Evolutionary conservation across 228 moss, liverwort and hornwort species (phyloP).

Genomic region (Sphagnum magellanicum): DNA sequence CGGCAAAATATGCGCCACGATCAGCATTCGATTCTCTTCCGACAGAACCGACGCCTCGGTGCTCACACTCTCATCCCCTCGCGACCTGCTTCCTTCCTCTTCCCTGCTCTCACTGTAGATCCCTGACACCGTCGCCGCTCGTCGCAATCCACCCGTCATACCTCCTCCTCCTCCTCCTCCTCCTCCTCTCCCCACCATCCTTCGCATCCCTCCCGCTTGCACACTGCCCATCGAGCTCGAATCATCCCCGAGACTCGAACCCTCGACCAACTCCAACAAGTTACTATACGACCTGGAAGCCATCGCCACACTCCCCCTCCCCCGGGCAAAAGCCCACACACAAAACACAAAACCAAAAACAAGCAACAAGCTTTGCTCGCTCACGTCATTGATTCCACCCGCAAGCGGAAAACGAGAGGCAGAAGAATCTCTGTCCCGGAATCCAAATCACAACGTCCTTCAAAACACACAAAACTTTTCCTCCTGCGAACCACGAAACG

Average conservation of each 20-base stretch:
- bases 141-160: slow-evolving; percentile 12
- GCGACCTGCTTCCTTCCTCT: slow-evolving; percentile 10
- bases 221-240: slow-evolving; percentile 6
- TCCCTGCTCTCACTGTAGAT: slow-evolving; percentile 10
- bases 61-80: slow-evolving; percentile 52
- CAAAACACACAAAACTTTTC: too few species aligned
- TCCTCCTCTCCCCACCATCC: slow-evolving; percentile 51
- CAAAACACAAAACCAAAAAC: too few species aligned
- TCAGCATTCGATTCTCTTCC: slow-evolving; percentile 78
- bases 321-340: neutral
- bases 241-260: slow-evolving; percentile 34
- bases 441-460: too few species aligned
- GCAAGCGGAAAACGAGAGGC: too few species aligned
- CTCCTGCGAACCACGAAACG: too few species aligned
- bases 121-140: slow-evolving; percentile 3
- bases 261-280: slow-evolving; percentile 76
- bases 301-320: slow-evolving; percentile 28
- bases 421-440: too few species aligned
- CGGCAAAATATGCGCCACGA: slow-evolving; percentile 84
- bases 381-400: too few species aligned
- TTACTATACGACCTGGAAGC: slow-evolving; percentile 88
- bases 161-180: slow-evolving; percentile 40
- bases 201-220: slow-evolving; percentile 35
- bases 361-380: too few species aligned
- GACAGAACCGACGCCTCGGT: slow-evolving; percentile 43